phyloP scores from a whole-genome alignment of 306 rosid species.

The Cicer cuneatum region DNA sequence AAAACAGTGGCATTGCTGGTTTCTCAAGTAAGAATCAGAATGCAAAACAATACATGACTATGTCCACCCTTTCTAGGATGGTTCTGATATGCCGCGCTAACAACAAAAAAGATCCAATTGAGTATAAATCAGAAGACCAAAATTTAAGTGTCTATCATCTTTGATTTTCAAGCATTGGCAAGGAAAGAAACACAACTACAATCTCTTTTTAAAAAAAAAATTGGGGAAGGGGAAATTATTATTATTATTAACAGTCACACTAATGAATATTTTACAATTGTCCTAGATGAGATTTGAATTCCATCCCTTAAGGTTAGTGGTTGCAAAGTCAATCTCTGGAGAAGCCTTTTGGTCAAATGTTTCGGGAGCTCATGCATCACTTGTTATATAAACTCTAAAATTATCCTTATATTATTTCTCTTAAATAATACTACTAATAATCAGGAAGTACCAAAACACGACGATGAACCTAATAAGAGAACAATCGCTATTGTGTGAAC shows the following conservation, averaged over 20 bases:
- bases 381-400: conserved; percentile 23
- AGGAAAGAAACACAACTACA: conserved; percentile 25
- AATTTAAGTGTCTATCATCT: conserved; percentile 16
- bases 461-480: conserved; percentile 7
- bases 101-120: conserved; percentile 17
- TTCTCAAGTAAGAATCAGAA: conserved; percentile 36
- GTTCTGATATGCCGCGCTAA: background rate
- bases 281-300: no score
- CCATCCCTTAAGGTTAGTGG: no score
- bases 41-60: conserved; percentile 3
- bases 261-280: no score
- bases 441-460: conserved; percentile 18
- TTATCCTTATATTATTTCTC: background rate
- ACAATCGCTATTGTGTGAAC: background rate
- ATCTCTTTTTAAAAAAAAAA: background rate
- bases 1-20: background rate
- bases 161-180: conserved; percentile 12
- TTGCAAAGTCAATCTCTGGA: background rate
- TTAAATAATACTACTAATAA: conserved; percentile 9
- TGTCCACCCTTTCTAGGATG: background rate
- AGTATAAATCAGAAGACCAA: conserved; percentile 2
- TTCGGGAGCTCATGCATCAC: conserved; percentile 1
- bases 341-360: background rate
- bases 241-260: no score
- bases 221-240: no score